phyloP scores from a whole-genome alignment of 2,329 filamentous ascomycete species.

The Cladophialophora immunda region DNA sequence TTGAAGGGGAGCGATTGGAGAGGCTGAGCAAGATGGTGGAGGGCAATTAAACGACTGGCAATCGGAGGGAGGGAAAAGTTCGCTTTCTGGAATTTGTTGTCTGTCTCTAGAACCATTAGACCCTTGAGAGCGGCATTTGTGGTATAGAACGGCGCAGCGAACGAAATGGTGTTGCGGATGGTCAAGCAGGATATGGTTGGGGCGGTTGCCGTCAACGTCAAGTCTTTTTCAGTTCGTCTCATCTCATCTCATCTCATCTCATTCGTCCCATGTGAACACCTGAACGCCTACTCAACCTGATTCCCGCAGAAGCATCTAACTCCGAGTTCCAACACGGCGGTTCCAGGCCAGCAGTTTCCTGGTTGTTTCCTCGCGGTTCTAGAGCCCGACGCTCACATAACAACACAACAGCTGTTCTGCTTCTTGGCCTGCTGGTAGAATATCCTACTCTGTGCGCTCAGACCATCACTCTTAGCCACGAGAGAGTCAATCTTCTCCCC shows the following conservation, averaged over 20 bases:
- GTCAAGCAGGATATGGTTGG: neutral
- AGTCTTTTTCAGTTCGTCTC: neutral
- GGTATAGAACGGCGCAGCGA: neutral
- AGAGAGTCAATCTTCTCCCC: constrained; percentile 97
- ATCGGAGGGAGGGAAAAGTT: neutral
- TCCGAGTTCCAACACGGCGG: neutral
- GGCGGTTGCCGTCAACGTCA: neutral
- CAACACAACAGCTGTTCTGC: constrained; percentile 67
- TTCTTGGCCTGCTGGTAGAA: constrained; percentile 81
- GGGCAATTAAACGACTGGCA: neutral
- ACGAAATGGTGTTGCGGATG: neutral
- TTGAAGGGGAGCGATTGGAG: constrained; percentile 55
- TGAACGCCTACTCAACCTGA: constrained; percentile 8
- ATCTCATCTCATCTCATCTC: neutral
- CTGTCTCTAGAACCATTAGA: neutral
- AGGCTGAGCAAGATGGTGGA: constrained; percentile 43
- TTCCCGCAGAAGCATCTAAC: neutral
- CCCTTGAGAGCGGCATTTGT: neutral
- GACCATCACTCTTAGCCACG: constrained; percentile 88
- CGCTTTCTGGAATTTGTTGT: neutral
- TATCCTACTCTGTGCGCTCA: constrained; percentile 95
- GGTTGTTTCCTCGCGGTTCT: neutral
- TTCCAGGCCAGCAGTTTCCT: neutral
- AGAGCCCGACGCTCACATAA: constrained; percentile 56
- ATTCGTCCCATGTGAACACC: constrained; percentile 1